Conservation (phyloP, 75 land plant genomes). For the Picea sitchensis region DNA sequence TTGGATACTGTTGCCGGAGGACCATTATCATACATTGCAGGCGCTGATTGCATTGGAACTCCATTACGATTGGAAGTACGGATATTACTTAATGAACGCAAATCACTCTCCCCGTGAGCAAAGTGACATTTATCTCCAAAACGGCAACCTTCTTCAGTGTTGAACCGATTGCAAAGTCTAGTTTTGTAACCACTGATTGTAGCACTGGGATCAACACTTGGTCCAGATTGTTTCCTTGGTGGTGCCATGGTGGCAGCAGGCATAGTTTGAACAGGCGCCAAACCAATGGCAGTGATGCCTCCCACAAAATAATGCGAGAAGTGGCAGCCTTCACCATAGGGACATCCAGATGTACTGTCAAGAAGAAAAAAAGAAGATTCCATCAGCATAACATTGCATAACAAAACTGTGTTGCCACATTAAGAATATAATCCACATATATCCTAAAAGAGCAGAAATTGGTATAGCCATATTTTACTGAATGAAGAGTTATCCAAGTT, state of each 20-base stretch:
- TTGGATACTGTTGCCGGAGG: background rate
- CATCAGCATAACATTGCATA: too few relatives aligned
- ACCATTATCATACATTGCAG: conserved; percentile 6
- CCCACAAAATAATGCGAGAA: conserved; percentile 87
- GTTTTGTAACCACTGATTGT: conserved; percentile 37
- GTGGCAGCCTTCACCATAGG: conserved; percentile 92
- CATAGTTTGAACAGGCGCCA: conserved; percentile 41
- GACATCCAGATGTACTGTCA: conserved; percentile 88
- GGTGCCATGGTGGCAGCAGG: conserved; percentile 11
- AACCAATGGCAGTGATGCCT: conserved; percentile 33
- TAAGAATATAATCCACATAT: too few relatives aligned
- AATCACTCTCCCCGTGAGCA: conserved; percentile 79
- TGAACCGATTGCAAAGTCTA: conserved; percentile 57
- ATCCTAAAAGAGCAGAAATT: too few relatives aligned
- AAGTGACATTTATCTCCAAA: conserved; percentile 83
- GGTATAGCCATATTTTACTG: too few relatives aligned
- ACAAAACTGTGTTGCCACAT: too few relatives aligned
- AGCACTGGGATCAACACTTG: conserved; percentile 23
- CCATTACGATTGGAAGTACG: background rate
- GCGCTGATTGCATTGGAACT: conserved; percentile 1
- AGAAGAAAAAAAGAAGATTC: too few relatives aligned
- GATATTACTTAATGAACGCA: conserved; percentile 21
- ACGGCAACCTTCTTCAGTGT: conserved; percentile 65
- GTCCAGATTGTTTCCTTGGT: conserved; percentile 18
- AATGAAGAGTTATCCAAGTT: too few relatives aligned